A percentile compares a stretch with the other conserved stretches of the same genome.
These are phyloP conservation scores for Gnetum montanum DNA, from an alignment of 75 land plant genomes.

Conservation along the genomic window DNA sequence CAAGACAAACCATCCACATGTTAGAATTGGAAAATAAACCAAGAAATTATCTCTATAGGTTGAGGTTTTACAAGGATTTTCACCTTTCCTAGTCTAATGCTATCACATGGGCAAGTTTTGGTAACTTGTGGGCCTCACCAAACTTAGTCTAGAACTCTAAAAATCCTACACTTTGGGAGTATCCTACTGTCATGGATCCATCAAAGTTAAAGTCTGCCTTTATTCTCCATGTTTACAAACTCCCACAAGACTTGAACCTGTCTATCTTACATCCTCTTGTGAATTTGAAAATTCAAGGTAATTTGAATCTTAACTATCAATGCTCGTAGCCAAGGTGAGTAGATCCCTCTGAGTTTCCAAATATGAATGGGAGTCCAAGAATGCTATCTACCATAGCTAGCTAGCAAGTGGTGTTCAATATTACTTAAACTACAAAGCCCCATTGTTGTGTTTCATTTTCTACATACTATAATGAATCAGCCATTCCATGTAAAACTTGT, in stretches of 20 bases:
- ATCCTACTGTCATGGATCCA: constrained; percentile 48
- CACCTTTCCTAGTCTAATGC: no score
- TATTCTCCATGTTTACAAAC: constrained; percentile 61
- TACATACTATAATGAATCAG: constrained; percentile 69
- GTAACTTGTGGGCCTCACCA: no score
- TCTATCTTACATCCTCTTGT: constrained; percentile 52
- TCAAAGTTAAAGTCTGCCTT: constrained; percentile 57
- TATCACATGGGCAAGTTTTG: no score
- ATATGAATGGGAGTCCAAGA: constrained; percentile 45
- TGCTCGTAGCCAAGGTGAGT: constrained; percentile 69
- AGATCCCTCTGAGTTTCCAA: constrained; percentile 52
- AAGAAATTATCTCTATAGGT: no score
- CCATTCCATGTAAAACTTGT: constrained; percentile 72
- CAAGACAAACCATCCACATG: no score
- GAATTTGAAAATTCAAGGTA: constrained; percentile 51
- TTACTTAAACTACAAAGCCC: constrained; percentile 18
- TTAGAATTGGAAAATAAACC: no score
- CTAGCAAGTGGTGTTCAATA: constrained; percentile 85
- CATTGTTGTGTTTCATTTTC: constrained; percentile 94
- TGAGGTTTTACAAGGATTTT: no score
- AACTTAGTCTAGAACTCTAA: no score
- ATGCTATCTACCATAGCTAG: constrained; percentile 40
- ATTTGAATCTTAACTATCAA: constrained; percentile 38
- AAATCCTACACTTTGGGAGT: no score
- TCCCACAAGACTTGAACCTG: constrained; percentile 61